A percentile compares a stretch with the other conserved stretches of the same genome.
Conservation (phyloP, 202 grass and related monocot genomes). For the Zoysia matrella region DNA sequence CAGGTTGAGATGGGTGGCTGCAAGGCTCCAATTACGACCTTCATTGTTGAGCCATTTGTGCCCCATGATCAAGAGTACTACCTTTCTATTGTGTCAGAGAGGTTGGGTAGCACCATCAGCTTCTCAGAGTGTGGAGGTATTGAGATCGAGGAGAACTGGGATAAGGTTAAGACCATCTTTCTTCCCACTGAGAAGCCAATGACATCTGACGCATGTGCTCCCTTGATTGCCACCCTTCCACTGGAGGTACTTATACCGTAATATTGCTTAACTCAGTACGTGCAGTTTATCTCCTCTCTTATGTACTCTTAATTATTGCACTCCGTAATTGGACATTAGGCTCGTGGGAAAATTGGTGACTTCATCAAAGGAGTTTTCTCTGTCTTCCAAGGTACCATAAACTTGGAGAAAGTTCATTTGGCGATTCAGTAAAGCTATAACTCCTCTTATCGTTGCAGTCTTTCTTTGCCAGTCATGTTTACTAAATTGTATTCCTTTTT, state of each 20-base stretch:
- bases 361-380: constrained; percentile 82
- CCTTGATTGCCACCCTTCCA: constrained; percentile 74
- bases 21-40: too few relatives aligned
- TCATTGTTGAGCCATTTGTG: too few relatives aligned
- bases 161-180: constrained; percentile 89
- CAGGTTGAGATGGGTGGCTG: constrained; percentile 79
- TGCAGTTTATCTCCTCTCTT: not conserved
- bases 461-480: not conserved
- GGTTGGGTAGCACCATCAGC: constrained; percentile 83
- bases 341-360: constrained; percentile 78
- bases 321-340: constrained; percentile 44
- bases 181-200: constrained; percentile 77
- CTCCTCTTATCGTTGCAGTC: not conserved
- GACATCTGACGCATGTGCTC: constrained; percentile 31
- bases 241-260: constrained; percentile 64
- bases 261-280: not conserved
- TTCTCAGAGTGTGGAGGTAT: constrained; percentile 94
- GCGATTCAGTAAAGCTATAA: not conserved
- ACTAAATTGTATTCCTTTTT: constrained; percentile 10
- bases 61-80: too few relatives aligned
- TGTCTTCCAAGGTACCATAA: constrained; percentile 77
- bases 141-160: constrained; percentile 98
- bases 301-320: not conserved
- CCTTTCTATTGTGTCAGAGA: constrained; percentile 36
- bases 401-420: constrained; percentile 1